phyloP scores from a whole-genome alignment of 2,329 filamentous ascomycete species.

The Diaporthe humulicola region DNA sequence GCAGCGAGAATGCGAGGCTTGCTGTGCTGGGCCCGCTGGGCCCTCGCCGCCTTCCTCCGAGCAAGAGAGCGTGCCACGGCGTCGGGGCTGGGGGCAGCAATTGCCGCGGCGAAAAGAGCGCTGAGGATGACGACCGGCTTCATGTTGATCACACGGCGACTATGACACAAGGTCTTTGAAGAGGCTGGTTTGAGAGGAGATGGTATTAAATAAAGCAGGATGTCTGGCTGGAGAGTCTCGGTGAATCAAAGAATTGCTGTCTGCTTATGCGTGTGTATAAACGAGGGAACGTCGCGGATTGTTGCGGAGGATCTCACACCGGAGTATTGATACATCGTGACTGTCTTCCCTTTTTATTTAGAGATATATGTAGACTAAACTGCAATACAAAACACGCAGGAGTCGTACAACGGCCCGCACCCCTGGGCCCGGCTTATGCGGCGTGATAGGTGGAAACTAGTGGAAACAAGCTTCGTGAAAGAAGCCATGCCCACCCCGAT shows the following conservation, averaged over 20 bases:
- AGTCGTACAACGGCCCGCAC: background rate
- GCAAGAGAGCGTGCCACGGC: slow-evolving; percentile 55
- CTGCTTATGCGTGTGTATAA: background rate
- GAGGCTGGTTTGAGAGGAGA: background rate
- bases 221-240: background rate
- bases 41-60: slow-evolving; percentile 19
- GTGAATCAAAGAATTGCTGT: background rate
- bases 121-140: slow-evolving; percentile 22
- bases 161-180: background rate
- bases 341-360: background rate
- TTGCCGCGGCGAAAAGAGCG: slow-evolving; percentile 16
- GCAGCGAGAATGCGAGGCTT: background rate
- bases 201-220: no score
- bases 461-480: slow-evolving; percentile 25
- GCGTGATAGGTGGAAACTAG: slow-evolving; percentile 20
- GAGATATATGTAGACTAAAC: background rate
- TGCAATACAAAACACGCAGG: background rate
- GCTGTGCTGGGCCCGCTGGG: background rate
- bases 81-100: slow-evolving; percentile 70
- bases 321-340: background rate
- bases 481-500: background rate
- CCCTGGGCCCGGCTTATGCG: background rate
- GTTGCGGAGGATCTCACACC: background rate
- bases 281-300: background rate
- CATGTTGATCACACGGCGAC: background rate